phyloP scores from a whole-genome alignment of 176 grass and related monocot genomes.

The Phyllostachys edulis region DNA sequence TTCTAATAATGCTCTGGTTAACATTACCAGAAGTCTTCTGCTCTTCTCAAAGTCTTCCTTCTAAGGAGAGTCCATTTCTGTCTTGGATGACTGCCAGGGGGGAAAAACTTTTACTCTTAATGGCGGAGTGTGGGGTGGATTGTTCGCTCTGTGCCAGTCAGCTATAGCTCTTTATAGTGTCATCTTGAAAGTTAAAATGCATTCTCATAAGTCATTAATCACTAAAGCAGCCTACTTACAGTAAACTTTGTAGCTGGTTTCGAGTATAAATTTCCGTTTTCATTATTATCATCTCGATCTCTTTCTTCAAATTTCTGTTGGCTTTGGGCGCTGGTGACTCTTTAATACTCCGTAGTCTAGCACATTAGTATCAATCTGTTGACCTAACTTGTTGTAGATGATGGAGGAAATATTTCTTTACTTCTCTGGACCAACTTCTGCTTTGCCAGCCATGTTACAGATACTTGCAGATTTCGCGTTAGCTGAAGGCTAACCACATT shows the following conservation, averaged over 20 bases:
- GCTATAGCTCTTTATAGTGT: not conserved
- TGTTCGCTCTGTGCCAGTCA: not conserved
- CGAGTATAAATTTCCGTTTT: not conserved
- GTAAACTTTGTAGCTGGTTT: not conserved
- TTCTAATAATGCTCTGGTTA: conserved; percentile 22
- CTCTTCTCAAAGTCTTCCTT: conserved; percentile 1
- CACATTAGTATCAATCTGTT: conserved; percentile 6
- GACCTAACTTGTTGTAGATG: conserved; percentile 51
- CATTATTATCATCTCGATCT: not conserved
- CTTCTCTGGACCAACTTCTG: conserved; percentile 83
- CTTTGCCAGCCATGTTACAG: conserved; percentile 91
- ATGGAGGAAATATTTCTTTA: conserved; percentile 98
- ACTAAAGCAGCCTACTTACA: not conserved
- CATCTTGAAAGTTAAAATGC: conserved; percentile 7
- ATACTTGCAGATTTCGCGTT: conserved; percentile 94
- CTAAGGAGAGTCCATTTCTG: not conserved
- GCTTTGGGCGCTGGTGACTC: not conserved
- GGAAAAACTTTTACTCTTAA: not conserved
- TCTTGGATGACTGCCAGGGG: not conserved
- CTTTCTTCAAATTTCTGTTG: conserved; percentile 12
- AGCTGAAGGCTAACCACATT: conserved; percentile 68
- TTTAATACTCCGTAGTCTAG: not conserved
- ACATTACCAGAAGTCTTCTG: not conserved
- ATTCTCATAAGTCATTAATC: not conserved
- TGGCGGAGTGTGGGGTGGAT: not conserved